Base-by-base conservation (phyloP, 257 asterid species). In the Ophiorrhiza pumila region DNA sequence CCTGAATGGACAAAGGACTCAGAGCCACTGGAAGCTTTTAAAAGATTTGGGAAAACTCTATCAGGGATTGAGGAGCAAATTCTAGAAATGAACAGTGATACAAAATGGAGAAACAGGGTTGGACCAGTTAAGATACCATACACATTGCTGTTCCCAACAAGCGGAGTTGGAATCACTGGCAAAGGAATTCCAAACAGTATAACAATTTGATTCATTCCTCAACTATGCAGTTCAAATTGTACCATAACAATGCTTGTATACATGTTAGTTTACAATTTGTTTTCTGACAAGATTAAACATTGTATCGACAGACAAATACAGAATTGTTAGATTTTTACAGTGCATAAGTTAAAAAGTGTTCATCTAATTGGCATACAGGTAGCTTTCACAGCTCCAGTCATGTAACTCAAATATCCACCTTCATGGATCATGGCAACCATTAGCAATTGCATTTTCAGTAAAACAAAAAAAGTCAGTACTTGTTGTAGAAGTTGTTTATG, bases 161-260 rank as follows among this genome's bases (percentile, higher is more conserved):
- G 97, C 78, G 93, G 65, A 29, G 71, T 69, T 67, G 97, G 97
- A 45, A 88, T 91, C 46, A 87, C 96, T 15, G 93, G 96, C 63
- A 87, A 71, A 70, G 97, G 97, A 57, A 89, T 91, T 83, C 96
- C 97, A 42, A 91, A 91, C 73, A 91, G 97, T 37, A 71, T 86
- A 32, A 42, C 37, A 59, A 75, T 75, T 15, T 75, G 74, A 75
- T 29, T 61, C 11, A 49, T 2, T 4, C n/a, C n/a, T n/a, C n/a
- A n/a, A n/a, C n/a, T n/a, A n/a, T n/a, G n/a, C n/a, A n/a, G n/a
- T n/a, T n/a, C n/a, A n/a, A n/a, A n/a, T n/a, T n/a, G n/a, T n/a
- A 45, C 11, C 11, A 4, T 45, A 45, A 45, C 17, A 45, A 45
- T 20, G 22, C 5, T 52, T 22, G 3, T 50, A 4, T 22, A 1